Conservation (phyloP, 139 green algal species). For the Edaphochlamys debaryana region DNA sequence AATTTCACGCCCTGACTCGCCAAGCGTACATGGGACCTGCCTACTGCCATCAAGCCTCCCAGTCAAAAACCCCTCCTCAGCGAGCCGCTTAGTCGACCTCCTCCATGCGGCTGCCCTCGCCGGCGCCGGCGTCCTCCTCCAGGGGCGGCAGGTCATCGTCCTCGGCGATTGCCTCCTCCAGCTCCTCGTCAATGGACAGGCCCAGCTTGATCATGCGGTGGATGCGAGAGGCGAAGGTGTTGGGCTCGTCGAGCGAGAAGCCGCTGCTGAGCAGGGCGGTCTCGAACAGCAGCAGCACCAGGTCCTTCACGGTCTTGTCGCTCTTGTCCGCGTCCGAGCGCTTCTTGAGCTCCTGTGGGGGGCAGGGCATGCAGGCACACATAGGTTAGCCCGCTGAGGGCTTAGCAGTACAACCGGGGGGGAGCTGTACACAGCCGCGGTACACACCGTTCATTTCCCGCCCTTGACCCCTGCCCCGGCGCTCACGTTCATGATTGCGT, state of each 20-base stretch:
- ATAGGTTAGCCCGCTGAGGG: too few species aligned
- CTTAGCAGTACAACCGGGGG: too few species aligned
- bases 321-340: constrained; percentile 93
- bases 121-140: constrained; percentile 87
- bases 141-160: constrained; percentile 90
- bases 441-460: too few species aligned
- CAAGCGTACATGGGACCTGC: too few species aligned
- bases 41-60: too few species aligned
- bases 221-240: constrained; percentile 97
- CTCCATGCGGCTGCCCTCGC: constrained; percentile 98
- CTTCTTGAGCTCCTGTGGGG: constrained; percentile 84
- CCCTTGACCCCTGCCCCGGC: too few species aligned
- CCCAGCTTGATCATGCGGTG: constrained; percentile 99
- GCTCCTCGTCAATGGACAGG: constrained; percentile 97
- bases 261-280: constrained; percentile 96
- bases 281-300: constrained; percentile 98
- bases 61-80: too few species aligned
- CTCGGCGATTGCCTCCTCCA: constrained; percentile 55
- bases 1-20: too few species aligned
- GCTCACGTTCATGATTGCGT: constrained; percentile 93
- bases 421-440: too few species aligned
- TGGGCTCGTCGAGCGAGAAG: constrained; percentile 98
- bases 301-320: constrained; percentile 99
- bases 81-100: constrained; percentile 38
- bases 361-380: too few species aligned